Conservation (phyloP, 495 filamentous ascomycete genomes). For the Aspergillus conjunctus region DNA sequence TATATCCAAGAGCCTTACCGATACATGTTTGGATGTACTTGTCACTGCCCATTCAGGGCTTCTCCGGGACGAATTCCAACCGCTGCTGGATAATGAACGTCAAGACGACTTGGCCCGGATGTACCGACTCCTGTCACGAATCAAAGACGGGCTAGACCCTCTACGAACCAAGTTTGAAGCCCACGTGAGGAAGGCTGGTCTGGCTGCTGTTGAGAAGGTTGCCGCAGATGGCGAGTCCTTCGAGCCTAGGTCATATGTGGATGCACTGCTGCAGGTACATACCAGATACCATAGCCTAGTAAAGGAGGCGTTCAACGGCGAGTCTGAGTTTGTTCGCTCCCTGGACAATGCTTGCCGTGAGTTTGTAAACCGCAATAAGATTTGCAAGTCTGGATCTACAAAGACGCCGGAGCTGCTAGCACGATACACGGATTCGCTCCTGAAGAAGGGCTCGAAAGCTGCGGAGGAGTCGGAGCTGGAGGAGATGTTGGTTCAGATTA, state of each 20-base stretch:
- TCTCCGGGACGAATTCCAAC: slow-evolving; percentile 93
- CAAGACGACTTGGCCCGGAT: slow-evolving; percentile 94
- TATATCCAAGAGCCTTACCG: slow-evolving; percentile 80
- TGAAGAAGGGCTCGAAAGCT: slow-evolving; percentile 89
- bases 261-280: slow-evolving; percentile 91
- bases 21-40: slow-evolving; percentile 82
- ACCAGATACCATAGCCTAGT: slow-evolving; percentile 90
- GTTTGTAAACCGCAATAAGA: slow-evolving; percentile 95
- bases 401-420: slow-evolving; percentile 93
- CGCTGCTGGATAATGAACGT: slow-evolving; percentile 90
- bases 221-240: slow-evolving; percentile 85
- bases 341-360: slow-evolving; percentile 97
- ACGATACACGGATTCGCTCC: slow-evolving; percentile 90
- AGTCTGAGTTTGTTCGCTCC: slow-evolving; percentile 95
- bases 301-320: slow-evolving; percentile 88
- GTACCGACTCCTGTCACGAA: slow-evolving; percentile 89
- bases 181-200: slow-evolving; percentile 86
- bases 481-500: slow-evolving; percentile 87
- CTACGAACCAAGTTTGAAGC: slow-evolving; percentile 86
- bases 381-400: slow-evolving; percentile 88
- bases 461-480: slow-evolving; percentile 94
- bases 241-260: slow-evolving; percentile 95
- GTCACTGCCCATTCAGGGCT: slow-evolving; percentile 83
- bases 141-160: slow-evolving; percentile 90
- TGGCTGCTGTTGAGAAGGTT: slow-evolving; percentile 88